These are phyloP conservation scores for Emmonsiellopsis sp. DNA, from an alignment of 2,329 filamentous ascomycete genomes.

Conservation along the genomic window DNA sequence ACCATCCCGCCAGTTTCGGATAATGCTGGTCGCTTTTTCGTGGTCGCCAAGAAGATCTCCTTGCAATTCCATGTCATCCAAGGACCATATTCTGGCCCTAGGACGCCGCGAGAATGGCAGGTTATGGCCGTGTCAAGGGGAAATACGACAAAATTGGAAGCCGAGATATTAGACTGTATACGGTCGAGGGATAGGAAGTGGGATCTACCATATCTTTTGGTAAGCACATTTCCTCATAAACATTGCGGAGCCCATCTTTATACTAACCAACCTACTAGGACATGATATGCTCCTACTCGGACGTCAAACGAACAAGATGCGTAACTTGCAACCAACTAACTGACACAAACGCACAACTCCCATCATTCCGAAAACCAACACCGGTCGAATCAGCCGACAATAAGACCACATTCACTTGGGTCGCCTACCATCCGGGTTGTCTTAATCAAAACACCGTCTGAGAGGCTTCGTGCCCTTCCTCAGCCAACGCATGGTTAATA, in stretches of 20 bases:
- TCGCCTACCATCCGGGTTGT: slow-evolving; percentile 27
- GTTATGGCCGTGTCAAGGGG: slow-evolving; percentile 17
- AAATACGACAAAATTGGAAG: slow-evolving; percentile 25
- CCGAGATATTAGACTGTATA: slow-evolving; percentile 24
- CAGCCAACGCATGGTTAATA: too few species aligned
- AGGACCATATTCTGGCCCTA: slow-evolving; percentile 11
- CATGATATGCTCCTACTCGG: slow-evolving; percentile 33
- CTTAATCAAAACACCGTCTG: background rate
- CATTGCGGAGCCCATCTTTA: slow-evolving; percentile 3
- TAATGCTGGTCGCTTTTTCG: slow-evolving; percentile 13
- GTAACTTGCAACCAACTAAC: slow-evolving; percentile 29
- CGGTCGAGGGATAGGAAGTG: slow-evolving; percentile 27
- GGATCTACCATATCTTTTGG: slow-evolving; percentile 30
- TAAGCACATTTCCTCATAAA: slow-evolving; percentile 13
- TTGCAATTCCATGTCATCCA: slow-evolving; percentile 25
- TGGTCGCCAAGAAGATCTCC: slow-evolving; percentile 24
- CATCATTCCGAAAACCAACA: slow-evolving; percentile 25
- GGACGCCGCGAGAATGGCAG: slow-evolving; percentile 20
- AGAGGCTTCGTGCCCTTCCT: too few species aligned
- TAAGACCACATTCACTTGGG: slow-evolving; percentile 19
- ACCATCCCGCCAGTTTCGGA: slow-evolving; percentile 15
- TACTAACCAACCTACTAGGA: slow-evolving; percentile 19
- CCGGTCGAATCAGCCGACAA: slow-evolving; percentile 11
- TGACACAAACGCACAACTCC: slow-evolving; percentile 29
- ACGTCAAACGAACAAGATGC: slow-evolving; percentile 31